Conservation (phyloP, 495 filamentous ascomycete genomes). For the Xylaria scruposa region DNA sequence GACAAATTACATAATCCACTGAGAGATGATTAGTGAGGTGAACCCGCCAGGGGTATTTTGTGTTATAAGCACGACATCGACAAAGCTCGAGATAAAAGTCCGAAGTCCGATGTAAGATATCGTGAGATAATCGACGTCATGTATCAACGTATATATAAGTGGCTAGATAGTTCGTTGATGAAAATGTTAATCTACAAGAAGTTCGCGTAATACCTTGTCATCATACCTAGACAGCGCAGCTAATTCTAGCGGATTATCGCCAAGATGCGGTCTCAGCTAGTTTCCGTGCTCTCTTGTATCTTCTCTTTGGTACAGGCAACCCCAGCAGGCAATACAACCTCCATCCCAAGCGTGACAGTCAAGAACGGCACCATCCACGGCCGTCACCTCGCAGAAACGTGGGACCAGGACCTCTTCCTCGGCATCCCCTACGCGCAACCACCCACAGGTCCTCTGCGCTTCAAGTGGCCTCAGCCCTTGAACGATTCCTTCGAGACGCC, state of each 20-base stretch:
- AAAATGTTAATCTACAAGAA: too few relatives aligned
- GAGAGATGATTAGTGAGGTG: not conserved
- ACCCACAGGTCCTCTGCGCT: conserved; percentile 56
- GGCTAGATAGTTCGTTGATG: not conserved
- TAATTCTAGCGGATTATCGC: too few relatives aligned
- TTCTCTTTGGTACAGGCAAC: not conserved
- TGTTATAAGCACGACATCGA: not conserved
- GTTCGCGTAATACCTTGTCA: not conserved
- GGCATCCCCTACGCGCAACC: conserved; percentile 63
- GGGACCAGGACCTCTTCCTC: conserved; percentile 48
- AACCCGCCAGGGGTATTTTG: not conserved
- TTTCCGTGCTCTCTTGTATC: not conserved
- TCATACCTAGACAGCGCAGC: too few relatives aligned
- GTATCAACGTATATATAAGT: not conserved
- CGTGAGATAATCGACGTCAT: not conserved
- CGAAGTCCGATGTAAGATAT: not conserved
- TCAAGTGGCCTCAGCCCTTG: conserved; percentile 29
- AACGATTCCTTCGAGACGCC: not conserved
- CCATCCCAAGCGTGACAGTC: not conserved
- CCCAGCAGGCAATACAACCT: not conserved
- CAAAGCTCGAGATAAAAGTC: not conserved
- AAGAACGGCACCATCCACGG: not conserved
- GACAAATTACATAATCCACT: not conserved
- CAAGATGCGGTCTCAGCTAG: not conserved
- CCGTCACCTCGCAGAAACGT: conserved; percentile 18